phyloP scores from a whole-genome alignment of 148 eudicot species.

The Rhododendron simsii region DNA sequence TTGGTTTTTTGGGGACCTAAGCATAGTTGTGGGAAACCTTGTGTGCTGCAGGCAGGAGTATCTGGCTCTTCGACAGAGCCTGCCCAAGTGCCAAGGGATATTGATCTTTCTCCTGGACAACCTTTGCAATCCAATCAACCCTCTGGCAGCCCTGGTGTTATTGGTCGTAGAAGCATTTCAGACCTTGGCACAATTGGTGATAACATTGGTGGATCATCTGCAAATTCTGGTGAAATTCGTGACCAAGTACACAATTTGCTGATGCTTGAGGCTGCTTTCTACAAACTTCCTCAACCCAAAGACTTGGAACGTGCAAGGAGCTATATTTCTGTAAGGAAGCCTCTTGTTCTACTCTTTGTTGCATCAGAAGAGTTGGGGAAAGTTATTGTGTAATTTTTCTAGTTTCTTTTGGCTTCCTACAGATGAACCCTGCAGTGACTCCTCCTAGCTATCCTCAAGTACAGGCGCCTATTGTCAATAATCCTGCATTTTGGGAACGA shows the following conservation, averaged over 20 bases:
- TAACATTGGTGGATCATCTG: slow-evolving; percentile 55
- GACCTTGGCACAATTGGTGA: slow-evolving; percentile 95
- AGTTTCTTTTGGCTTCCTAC: slow-evolving; percentile 18
- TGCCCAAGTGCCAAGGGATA: slow-evolving; percentile 54
- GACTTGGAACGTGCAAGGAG: slow-evolving; percentile 88
- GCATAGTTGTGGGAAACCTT: neutral
- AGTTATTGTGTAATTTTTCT: neutral
- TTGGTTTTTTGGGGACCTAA: neutral
- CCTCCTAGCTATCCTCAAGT: slow-evolving; percentile 96
- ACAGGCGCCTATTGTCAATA: slow-evolving; percentile 90
- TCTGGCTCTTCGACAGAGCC: slow-evolving; percentile 63
- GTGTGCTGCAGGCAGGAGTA: slow-evolving; percentile 52
- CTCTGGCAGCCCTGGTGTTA: slow-evolving; percentile 78
- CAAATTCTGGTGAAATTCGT: slow-evolving; percentile 58
- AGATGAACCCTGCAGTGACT: slow-evolving; percentile 84
- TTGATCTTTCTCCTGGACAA: slow-evolving; percentile 86
- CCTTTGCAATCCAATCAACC: slow-evolving; percentile 73
- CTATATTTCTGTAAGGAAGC: slow-evolving; percentile 70
- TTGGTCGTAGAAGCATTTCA: slow-evolving; percentile 86
- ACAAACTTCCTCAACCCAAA: slow-evolving; percentile 85
- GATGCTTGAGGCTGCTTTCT: slow-evolving; percentile 89
- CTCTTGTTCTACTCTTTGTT: slow-evolving; percentile 11
- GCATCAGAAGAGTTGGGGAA: slow-evolving; percentile 2
- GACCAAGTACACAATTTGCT: slow-evolving; percentile 66
- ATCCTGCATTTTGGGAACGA: slow-evolving; percentile 96